Evolutionary conservation across 495 filamentous ascomycete species (phyloP), one percentile per base, ranked within the genome.

Genomic region (Xylaria acuta): DNA sequence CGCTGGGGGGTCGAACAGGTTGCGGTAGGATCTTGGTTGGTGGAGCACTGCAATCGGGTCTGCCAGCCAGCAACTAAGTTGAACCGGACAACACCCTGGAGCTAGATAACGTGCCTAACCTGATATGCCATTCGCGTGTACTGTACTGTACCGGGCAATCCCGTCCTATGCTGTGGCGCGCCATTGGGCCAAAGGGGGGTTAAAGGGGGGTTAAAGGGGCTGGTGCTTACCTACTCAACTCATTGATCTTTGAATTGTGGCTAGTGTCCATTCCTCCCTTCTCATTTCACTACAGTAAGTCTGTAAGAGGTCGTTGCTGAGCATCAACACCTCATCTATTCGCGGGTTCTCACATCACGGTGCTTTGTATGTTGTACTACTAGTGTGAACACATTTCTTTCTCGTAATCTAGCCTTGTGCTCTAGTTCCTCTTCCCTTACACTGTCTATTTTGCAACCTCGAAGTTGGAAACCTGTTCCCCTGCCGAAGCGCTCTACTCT

Each of bases 11-110:
- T 67, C 38, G 36, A 59, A 68, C 20, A 25, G 25, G 67, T 34
- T 49, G 67, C 54, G 47, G 53, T 59, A 40, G 18, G 45, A 54
- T 67, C 64, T 66, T 32, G 56, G 53, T 62, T 69, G 56, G 66
- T 69, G 67, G 67, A 69, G 67, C 56, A 59, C 54, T 36, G 49
- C 32, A 20, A 27, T 30, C 53, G 25, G 30, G 27, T 59, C 32
- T 34, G 32, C 56, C 62, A 64, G 47, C n/a, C 64, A 38, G 18
- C 32, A 7, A 38, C 36, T 7, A 38, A 7, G 7, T 27, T 66
- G 41, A 67, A 51, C 64, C 45, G 32, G 43, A 36, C 41, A 65
- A 51, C n/a, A 45, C n/a, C n/a, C 27, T 43, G 40, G 43, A 47
- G 18, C 45, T 66, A 38, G 20, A 38, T 54, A 34, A n/a, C 9